Percentiles rank a stretch among this genome's conserved stretches.
Conservation (phyloP, 352 stramenopile genomes). For the Globisporangium lucens region DNA sequence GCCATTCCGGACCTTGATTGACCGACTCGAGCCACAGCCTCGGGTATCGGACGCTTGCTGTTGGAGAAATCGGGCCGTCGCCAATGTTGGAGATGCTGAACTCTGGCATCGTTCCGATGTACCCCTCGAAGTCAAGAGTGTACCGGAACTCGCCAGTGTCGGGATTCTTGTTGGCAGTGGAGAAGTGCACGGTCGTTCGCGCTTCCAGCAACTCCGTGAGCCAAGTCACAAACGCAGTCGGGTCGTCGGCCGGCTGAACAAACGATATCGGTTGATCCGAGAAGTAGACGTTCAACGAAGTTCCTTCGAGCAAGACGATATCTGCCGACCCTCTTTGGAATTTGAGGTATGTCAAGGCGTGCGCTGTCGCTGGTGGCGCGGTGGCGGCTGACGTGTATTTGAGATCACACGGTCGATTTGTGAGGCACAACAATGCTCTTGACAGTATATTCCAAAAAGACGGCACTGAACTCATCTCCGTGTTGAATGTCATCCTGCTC, state of each 20-base stretch:
- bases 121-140: neutral
- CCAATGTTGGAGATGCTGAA: neutral
- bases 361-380: neutral
- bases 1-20: neutral
- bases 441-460: neutral
- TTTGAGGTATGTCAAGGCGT: neutral
- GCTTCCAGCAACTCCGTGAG: neutral
- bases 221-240: neutral
- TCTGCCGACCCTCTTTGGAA: neutral
- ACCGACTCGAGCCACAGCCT: slow-evolving; percentile 7
- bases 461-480: neutral
- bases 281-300: neutral
- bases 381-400: slow-evolving; percentile 4
- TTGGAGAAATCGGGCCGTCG: neutral
- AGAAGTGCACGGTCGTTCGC: neutral
- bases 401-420: slow-evolving; percentile 3
- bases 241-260: neutral
- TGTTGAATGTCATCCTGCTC: neutral
- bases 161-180: neutral
- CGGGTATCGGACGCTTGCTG: neutral
- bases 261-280: neutral
- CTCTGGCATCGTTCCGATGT: neutral
- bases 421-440: neutral
- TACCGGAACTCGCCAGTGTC: neutral
- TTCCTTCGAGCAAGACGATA: neutral